Evolutionary conservation across 257 asterid species (phyloP).

Genomic region (Solanum neorickii): DNA sequence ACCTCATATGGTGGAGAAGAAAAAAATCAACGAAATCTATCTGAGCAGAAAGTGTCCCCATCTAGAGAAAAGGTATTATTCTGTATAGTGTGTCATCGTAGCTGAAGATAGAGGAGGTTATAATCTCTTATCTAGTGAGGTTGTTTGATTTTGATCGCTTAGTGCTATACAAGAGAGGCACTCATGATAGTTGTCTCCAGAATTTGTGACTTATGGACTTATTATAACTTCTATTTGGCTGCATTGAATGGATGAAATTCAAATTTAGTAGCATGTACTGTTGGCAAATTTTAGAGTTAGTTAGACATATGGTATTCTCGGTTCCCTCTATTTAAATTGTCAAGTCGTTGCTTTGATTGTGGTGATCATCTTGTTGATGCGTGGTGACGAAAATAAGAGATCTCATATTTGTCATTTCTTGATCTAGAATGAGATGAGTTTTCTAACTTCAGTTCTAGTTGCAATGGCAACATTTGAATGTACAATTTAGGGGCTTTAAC

Average conservation of each 20-base stretch:
- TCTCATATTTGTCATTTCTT: background rate
- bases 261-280: background rate
- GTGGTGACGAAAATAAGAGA: background rate
- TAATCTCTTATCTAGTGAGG: background rate
- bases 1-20: conserved; percentile 16
- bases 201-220: background rate
- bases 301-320: background rate
- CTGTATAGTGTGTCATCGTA: background rate
- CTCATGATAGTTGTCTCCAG: background rate
- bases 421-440: background rate
- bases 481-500: background rate
- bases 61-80: conserved; percentile 34
- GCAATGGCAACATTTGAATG: background rate
- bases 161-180: background rate
- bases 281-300: background rate
- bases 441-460: background rate
- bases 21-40: conserved; percentile 14
- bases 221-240: background rate
- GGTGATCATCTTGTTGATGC: background rate
- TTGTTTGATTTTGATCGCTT: background rate
- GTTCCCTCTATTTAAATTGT: background rate
- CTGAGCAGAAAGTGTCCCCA: conserved; percentile 9
- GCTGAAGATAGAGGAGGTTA: background rate
- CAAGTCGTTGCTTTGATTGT: background rate
- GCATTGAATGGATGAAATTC: background rate